Percentiles rank a stretch among this genome's conserved stretches.
These are phyloP conservation scores for Rhizoclosmatium sp. DNA, from an alignment of 192 early-diverging fungal species.

Conservation along the genomic window DNA sequence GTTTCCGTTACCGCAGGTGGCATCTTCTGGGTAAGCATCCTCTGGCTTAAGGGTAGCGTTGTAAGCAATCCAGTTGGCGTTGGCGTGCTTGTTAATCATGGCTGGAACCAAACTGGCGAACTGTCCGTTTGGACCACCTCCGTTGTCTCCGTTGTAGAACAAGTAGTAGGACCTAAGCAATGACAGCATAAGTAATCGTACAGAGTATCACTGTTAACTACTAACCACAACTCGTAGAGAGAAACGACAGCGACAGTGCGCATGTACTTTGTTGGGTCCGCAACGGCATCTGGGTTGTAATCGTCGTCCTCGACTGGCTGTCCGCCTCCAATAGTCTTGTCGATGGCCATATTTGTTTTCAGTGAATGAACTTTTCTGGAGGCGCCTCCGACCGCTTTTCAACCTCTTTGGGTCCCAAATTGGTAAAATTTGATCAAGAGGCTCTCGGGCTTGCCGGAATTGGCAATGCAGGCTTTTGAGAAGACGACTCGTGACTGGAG, in stretches of 20 bases:
- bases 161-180: slow-evolving; percentile 30
- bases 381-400: not conserved
- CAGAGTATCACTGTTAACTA: not conserved
- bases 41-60: slow-evolving; percentile 9
- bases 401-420: too few relatives aligned
- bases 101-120: not conserved
- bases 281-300: slow-evolving; percentile 9
- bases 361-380: not conserved
- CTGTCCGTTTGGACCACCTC: slow-evolving; percentile 31
- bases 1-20: slow-evolving; percentile 7
- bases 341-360: not conserved
- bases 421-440: too few relatives aligned
- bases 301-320: not conserved
- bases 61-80: slow-evolving; percentile 9
- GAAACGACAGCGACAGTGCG: slow-evolving; percentile 19
- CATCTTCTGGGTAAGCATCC: not conserved
- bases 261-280: slow-evolving; percentile 19
- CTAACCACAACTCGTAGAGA: slow-evolving; percentile 14
- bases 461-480: too few relatives aligned
- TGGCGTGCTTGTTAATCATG: slow-evolving; percentile 22
- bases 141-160: slow-evolving; percentile 38
- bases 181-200: not conserved
- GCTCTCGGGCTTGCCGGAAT: too few relatives aligned
- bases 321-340: not conserved
- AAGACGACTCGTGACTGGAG: too few relatives aligned